Conservation (phyloP, 345 rosid genomes). For the Populus tremula region DNA sequence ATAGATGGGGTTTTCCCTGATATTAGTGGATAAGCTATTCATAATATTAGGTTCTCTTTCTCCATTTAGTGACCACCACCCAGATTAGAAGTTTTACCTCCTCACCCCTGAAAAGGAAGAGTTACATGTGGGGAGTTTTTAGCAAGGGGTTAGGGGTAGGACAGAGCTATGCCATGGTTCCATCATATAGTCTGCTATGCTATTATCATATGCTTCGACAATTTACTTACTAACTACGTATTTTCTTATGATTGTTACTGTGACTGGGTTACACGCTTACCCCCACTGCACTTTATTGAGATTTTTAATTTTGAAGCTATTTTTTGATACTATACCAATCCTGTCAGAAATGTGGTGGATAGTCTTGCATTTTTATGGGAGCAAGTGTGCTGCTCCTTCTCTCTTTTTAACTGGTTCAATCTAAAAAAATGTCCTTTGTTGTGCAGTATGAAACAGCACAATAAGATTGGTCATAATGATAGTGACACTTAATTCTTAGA, state of each 20-base stretch:
- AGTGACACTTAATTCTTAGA: not conserved
- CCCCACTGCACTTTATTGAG: not conserved
- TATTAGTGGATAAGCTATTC: not conserved
- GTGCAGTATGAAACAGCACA: not conserved
- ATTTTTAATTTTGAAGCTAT: not conserved
- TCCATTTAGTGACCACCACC: not conserved
- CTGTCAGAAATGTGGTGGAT: not conserved
- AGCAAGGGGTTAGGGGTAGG: not conserved
- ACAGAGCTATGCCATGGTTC: not conserved
- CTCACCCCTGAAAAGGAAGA: not conserved
- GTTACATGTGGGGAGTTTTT: not conserved
- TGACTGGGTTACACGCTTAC: not conserved
- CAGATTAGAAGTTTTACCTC: not conserved
- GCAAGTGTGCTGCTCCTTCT: not conserved
- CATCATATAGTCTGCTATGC: not conserved
- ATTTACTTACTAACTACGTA: not conserved
- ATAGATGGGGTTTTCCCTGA: not conserved
- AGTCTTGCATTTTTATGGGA: not conserved
- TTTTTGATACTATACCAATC: not conserved
- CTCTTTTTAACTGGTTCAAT: not conserved
- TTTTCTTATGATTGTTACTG: not conserved
- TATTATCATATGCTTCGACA: not conserved
- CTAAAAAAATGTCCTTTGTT: not conserved
- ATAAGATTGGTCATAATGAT: not conserved
- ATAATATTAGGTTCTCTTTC: not conserved